These are phyloP conservation scores for Umbelopsis isabellina DNA, from an alignment of 192 early-diverging fungal genomes.

Conservation along the genomic window DNA sequence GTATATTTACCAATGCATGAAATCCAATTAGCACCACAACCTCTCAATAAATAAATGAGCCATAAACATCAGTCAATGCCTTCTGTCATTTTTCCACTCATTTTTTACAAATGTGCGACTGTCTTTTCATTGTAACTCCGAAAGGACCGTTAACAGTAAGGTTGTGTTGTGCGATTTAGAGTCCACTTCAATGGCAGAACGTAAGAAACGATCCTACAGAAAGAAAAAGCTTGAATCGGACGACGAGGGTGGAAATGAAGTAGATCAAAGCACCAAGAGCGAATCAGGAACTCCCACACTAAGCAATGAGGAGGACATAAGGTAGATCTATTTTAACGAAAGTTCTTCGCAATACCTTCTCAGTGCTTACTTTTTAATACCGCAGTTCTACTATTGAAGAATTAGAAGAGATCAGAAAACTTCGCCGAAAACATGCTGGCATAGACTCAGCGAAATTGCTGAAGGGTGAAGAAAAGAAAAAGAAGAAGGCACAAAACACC, in stretches of 20 bases:
- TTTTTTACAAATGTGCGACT: no score
- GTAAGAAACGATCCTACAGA: constrained; percentile 28
- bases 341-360: neutral
- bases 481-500: constrained; percentile 40
- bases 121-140: neutral
- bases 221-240: constrained; percentile 36
- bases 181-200: constrained; percentile 7
- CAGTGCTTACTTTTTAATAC: neutral
- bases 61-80: no score
- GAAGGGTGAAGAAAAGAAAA: constrained; percentile 58
- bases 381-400: constrained; percentile 53
- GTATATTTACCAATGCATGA: constrained; percentile 8
- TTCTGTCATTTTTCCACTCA: no score
- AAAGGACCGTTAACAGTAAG: neutral
- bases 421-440: constrained; percentile 58
- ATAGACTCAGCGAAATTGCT: constrained; percentile 60
- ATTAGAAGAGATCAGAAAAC: constrained; percentile 58
- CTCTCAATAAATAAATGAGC: no score
- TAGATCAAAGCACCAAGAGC: neutral
- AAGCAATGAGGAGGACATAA: constrained; percentile 6
- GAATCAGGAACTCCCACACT: neutral
- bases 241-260: constrained; percentile 15
- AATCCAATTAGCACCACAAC: constrained; percentile 15
- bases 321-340: constrained; percentile 5
- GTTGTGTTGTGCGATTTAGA: neutral